phyloP scores from a whole-genome alignment of 1,139 yeast genomes.

The Saccharomyces hybrid region DNA sequence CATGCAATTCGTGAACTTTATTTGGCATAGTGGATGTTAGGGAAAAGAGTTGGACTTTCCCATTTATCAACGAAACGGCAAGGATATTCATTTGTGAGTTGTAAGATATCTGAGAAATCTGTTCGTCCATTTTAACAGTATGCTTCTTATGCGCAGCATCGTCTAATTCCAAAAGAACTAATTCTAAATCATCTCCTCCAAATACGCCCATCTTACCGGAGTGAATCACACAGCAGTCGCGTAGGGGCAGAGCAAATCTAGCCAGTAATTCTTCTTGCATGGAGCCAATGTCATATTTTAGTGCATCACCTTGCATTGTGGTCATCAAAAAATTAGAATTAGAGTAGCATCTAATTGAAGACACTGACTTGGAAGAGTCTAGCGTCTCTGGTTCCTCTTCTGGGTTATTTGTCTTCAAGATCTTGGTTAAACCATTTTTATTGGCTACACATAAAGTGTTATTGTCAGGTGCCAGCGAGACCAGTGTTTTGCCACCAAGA shows the following conservation, averaged over 20 bases:
- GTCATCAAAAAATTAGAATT: conserved; percentile 19
- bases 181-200: conserved; percentile 71
- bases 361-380: conserved; percentile 20
- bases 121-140: conserved; percentile 42
- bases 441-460: conserved; percentile 24
- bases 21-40: conserved; percentile 41
- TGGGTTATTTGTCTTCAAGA: conserved; percentile 20
- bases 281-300: conserved; percentile 13
- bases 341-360: conserved; percentile 15
- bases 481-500: conserved; percentile 28
- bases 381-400: conserved; percentile 31
- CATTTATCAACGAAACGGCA: conserved; percentile 60
- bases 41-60: conserved; percentile 58
- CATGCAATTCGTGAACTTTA: conserved; percentile 38
- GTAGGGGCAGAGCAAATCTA: conserved; percentile 48
- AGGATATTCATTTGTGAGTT: conserved; percentile 52
- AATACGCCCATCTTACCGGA: conserved; percentile 62
- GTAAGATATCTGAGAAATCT: conserved; percentile 54
- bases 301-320: conserved; percentile 26
- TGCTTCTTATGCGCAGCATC: conserved; percentile 33
- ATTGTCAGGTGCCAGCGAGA: conserved; percentile 20
- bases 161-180: conserved; percentile 47
- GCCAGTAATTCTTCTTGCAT: conserved; percentile 17
- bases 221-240: conserved; percentile 60
- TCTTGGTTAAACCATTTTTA: conserved; percentile 26